Base-by-base conservation (phyloP, 2,329 filamentous ascomycete species). In the Corynespora cassiicola region DNA sequence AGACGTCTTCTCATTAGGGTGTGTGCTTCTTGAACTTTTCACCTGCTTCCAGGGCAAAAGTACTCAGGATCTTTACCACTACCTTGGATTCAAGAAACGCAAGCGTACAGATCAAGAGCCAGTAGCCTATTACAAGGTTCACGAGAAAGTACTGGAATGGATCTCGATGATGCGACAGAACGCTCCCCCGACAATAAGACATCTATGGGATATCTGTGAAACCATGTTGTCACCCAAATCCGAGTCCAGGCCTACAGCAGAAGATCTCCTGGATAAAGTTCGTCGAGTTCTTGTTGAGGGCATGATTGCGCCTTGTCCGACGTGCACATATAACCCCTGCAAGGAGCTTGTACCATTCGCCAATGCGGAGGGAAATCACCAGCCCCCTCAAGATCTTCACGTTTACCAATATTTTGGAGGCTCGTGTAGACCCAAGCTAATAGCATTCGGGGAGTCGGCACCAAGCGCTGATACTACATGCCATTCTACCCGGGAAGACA, bases 161-260 rank as follows among this genome's bases (percentile, higher is more conserved):
- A 38, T 45, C 11, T 30, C 31, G 10, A 21, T 22, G 8, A 36
- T 48, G 29, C 32, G 31, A 23, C 15, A 18, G 12, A 6, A 21
- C 8, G 21, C 45, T 6, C 25, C 25, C 6, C 12, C 8, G 8
- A 22, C 29, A 6, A 25, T 30, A 4, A 25, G 29, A 12, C 30
- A 21, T 18, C 36, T 48, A 10, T 48, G 45, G 40, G 33, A 35
- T 12, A 38, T 45, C n/a, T 48, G 41, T 20, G 30, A 31, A 15
- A 10, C n/a, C 10, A 48, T 45, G 45, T 19, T 49, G 10, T 26
- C 42, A 16, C 35, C 39, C 25, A 31, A 14, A 2, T 25, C 17
- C n/a, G 33, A 38, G 8, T 24, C 37, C 18, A 36, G 45, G 21
- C 41, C 45, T 14, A 44, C 36, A 5, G 14, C 36, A 3, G 29